Conservation (phyloP, 805 yeast species). For the Kuraishia piskuri region DNA sequence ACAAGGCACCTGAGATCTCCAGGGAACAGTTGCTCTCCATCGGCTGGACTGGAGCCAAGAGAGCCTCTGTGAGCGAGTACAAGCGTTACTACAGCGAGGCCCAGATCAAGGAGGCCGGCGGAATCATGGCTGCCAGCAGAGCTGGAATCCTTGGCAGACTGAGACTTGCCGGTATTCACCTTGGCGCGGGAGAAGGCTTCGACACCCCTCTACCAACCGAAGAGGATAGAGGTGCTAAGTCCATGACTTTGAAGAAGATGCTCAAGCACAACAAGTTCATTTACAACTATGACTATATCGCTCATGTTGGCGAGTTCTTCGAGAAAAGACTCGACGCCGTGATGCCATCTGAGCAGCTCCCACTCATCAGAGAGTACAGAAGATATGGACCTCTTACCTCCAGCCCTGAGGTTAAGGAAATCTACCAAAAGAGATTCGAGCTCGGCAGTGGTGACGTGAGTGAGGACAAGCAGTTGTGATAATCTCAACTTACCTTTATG, state of each 20-base stretch:
- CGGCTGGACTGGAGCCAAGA: slow-evolving; percentile 95
- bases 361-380: slow-evolving; percentile 54
- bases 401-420: slow-evolving; percentile 28
- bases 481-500: too few relatives aligned
- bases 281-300: slow-evolving; percentile 48
- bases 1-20: slow-evolving; percentile 23
- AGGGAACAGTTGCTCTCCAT: slow-evolving; percentile 50
- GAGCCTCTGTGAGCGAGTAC: slow-evolving; percentile 63
- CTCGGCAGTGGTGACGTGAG: slow-evolving; percentile 17
- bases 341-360: slow-evolving; percentile 26
- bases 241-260: slow-evolving; percentile 22
- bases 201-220: slow-evolving; percentile 39
- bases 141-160: slow-evolving; percentile 59
- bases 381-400: slow-evolving; percentile 53
- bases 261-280: slow-evolving; percentile 35
- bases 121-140: slow-evolving; percentile 67
- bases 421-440: slow-evolving; percentile 31
- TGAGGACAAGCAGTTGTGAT: slow-evolving; percentile 1
- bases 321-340: slow-evolving; percentile 29
- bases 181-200: slow-evolving; percentile 81
- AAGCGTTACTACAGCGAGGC: slow-evolving; percentile 57
- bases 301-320: slow-evolving; percentile 39
- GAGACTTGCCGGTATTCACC: slow-evolving; percentile 46
- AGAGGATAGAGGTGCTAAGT: slow-evolving; percentile 27
- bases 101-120: slow-evolving; percentile 61